Evolutionary conservation across 1,139 yeast genomes (phyloP).

Genomic region (Candida tetrigidarum): DNA sequence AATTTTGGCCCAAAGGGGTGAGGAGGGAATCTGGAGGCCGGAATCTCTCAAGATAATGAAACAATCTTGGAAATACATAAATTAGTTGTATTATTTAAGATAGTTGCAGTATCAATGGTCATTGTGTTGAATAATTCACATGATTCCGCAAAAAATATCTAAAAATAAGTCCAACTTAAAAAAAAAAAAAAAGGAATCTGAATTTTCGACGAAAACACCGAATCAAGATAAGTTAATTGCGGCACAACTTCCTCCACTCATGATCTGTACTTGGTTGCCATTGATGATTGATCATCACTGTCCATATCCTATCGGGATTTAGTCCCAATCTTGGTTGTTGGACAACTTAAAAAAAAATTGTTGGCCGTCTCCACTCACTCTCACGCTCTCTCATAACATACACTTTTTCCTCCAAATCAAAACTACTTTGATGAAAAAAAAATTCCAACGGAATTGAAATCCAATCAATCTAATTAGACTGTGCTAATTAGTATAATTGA

Average conservation of each 20-base stretch:
- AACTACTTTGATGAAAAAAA: not conserved
- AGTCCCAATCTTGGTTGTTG: no score
- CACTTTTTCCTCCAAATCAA: slow-evolving; percentile 4
- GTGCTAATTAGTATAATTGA: slow-evolving; percentile 14
- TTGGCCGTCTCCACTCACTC: not conserved
- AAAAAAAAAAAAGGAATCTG: not conserved
- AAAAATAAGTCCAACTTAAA: not conserved
- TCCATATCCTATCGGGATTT: no score
- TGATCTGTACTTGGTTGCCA: no score
- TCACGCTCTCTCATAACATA: no score
- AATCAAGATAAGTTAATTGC: no score
- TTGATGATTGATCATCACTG: no score
- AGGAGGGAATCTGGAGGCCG: no score
- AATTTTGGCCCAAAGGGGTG: not conserved
- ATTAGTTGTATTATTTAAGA: not conserved
- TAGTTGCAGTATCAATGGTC: not conserved
- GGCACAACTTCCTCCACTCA: no score
- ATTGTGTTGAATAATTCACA: not conserved
- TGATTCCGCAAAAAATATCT: not conserved
- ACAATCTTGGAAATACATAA: no score
- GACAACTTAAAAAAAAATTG: slow-evolving; percentile 3
- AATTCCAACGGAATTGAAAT: not conserved
- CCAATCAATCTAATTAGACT: slow-evolving; percentile 17
- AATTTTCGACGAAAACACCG: no score
- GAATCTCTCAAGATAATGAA: not conserved